A percentile compares a stretch with the other conserved stretches of the same genome.
Conservation (phyloP, 768 basidiomycete species). For the Lactarius deliciosus region DNA sequence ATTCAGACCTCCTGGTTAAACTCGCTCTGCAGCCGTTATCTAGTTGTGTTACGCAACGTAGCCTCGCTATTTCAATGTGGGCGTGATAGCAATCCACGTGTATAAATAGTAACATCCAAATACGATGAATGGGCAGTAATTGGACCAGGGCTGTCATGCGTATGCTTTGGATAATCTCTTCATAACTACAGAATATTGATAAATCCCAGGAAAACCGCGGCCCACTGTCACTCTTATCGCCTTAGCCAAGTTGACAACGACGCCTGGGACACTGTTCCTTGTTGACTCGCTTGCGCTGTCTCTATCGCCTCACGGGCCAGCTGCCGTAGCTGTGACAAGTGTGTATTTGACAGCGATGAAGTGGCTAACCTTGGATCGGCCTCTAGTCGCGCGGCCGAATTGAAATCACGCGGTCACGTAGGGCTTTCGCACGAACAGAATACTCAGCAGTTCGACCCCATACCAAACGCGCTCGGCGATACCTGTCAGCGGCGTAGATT, state of each 20-base stretch:
- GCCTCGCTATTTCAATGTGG: too few relatives aligned
- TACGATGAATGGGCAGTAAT: background rate
- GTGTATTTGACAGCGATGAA: slow-evolving; percentile 15
- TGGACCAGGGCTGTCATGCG: background rate
- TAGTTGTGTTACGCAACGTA: too few relatives aligned
- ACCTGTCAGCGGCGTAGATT: slow-evolving; percentile 46
- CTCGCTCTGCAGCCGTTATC: background rate
- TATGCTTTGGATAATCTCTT: background rate
- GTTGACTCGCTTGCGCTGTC: background rate
- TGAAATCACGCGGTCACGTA: background rate
- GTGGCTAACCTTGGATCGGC: slow-evolving; percentile 14
- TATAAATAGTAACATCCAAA: background rate
- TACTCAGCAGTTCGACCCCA: slow-evolving; percentile 72
- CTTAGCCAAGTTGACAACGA: slow-evolving; percentile 18
- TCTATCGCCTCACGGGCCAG: slow-evolving; percentile 17
- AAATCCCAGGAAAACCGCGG: background rate
- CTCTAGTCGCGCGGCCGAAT: slow-evolving; percentile 23
- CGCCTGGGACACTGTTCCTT: slow-evolving; percentile 2
- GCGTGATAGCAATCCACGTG: too few relatives aligned
- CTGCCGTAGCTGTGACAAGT: slow-evolving; percentile 11
- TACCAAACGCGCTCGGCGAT: slow-evolving; percentile 75
- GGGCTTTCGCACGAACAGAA: background rate
- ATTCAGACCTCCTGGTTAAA: too few relatives aligned
- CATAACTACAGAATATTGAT: background rate
- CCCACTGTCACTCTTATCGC: background rate